Evolutionary conservation across 2,329 filamentous ascomycete genomes (phyloP), one percentile per base, ranked within the genome.

Genomic region (Fusarium sulawesiense): DNA sequence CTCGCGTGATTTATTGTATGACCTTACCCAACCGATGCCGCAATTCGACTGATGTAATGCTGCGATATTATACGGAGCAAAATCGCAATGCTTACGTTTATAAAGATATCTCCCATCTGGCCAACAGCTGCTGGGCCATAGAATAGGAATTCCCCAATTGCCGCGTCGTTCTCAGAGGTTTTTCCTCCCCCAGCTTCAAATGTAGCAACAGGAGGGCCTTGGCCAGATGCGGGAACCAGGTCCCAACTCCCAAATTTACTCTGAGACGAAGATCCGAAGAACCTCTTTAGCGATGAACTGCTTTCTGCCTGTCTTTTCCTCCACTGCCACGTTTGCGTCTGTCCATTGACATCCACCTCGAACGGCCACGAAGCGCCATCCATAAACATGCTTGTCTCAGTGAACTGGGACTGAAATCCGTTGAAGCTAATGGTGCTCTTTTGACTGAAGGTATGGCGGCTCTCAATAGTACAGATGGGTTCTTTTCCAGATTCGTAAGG

Each of bases 61-160:
- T 62, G 46, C 0, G 59, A 60, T 13, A 62, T 46, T 4, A 62
- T 62, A 3, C 59, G 56, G 2, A 62, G n/a, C 16, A 62, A 11
- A 2, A 60, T n/a, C 3, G 59, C 56, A 3, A 62, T 53, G 8
- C 37, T 46, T 1, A 62, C 11, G n/a, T 62, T 62, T 0, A 11
- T 0, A 23, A 60, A 34, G 0, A 41, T 14, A 0, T 62, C 56
- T 2, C 59, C 56, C 6, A 62, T 14, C 0, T 62, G 20, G 0
- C 56, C 46, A 6, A 51, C 18, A 18, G 59, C 40, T 12, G 59
- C 56, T 1, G 56, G 59, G 1, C 40, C 46, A 20, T 41, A n/a
- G 3, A 62, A 53, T 5, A 60, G 3, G 3, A 60, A 46, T 6
- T 53, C 46, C 0, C 59, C 59, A 13, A 62, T 37, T 4, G 46